Evolutionary conservation across 192 early-diverging fungal genomes (phyloP), one percentile per base, ranked within the genome.

Genomic region (Obelidium mucronatum): DNA sequence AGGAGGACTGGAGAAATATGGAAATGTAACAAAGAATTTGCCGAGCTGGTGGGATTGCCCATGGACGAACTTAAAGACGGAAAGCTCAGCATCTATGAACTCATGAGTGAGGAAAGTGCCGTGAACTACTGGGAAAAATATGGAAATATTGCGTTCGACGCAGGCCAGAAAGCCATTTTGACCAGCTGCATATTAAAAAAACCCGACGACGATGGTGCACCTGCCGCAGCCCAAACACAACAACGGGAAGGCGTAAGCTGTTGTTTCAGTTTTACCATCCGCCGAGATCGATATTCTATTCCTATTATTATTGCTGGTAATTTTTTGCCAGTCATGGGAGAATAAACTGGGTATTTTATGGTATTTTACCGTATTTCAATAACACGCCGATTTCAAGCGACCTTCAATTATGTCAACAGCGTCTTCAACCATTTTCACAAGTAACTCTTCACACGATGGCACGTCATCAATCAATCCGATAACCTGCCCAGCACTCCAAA

Each of bases 101-200:
- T 83, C 28, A 95, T 98, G 94, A 90, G 91, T 4, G 96, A 98
- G 80, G 92, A 94, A 74, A 94, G 91, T 30, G 94, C 94, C 3
- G 95, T 98, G 40, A 98, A 98, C 87, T 98, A 98, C 78, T 98
- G 95, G 95, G 95, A 97, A 87, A 98, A 97, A 86, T 98, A 98
- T 75, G 95, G 96, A 30, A 96, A 96, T 65, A 97, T 98, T 78
- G 95, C 96, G 1, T 98, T 98, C 81, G 95, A 98, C 83, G 91
- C 94, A 11, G 92, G 92, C 3, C 96, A 98, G 82, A 98, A 98
- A 80, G 96, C 96, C 0, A 96, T 98, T 2, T 80, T 98, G 74
- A 98, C 96, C 13, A 93, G 93, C 8, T 98, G 96, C 61, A 83
- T 98, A 58, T 82, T 98, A 74, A 84, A 87, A 51, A 86, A 90